Base-by-base conservation (phyloP, 331 rosid species). In the Phaseolus coccineus region DNA sequence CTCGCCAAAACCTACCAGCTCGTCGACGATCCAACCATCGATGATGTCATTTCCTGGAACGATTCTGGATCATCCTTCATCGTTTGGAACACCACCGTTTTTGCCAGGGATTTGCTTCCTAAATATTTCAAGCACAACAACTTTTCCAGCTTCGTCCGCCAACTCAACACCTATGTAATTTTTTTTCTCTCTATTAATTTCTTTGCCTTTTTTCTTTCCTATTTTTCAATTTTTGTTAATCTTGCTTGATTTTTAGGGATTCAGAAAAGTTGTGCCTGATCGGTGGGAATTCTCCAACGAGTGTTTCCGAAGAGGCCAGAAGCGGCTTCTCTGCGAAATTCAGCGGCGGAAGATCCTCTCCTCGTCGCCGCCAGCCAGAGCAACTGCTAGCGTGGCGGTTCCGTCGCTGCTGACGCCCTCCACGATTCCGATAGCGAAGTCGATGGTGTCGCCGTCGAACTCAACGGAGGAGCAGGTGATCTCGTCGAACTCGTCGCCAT, bases 201-300 rank as follows among this genome's bases (percentile, higher is more conserved):
- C 57, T 19, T 39, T 56, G 8, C 0, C 5, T 16, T 0, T 3
- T 31, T 31, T 9, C 24, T 71, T 1, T 12, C 16, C 1, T 16
- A 39, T 35, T 15, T 0, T 15, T 39, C 30, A 1, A 7, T 13
- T 58, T 25, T 5, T 13, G 19, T 50, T 5, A 3, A 56, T 57
- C 37, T 56, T 61, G 11, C 58, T 81, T 81, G 4, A 31, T 55
- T 50, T 66, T 12, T n/a, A 94, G 98, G 93, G 97, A 84, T 94
- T 94, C 81, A 84, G 90, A 35, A 94, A 94, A 76, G 89, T 94
- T 3, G 91, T 86, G 11, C 88, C 97, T 42, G 96, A 94, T 71
- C 94, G 94, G 24, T 94, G 96, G 93, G 98, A 94, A 83, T 94
- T 92, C 71, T 85, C 89, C 1, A 88, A 94, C 83, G 94, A 92